Evolutionary conservation across 805 yeast genomes (phyloP).

Genomic region (Lipomyces chichibuensis): DNA sequence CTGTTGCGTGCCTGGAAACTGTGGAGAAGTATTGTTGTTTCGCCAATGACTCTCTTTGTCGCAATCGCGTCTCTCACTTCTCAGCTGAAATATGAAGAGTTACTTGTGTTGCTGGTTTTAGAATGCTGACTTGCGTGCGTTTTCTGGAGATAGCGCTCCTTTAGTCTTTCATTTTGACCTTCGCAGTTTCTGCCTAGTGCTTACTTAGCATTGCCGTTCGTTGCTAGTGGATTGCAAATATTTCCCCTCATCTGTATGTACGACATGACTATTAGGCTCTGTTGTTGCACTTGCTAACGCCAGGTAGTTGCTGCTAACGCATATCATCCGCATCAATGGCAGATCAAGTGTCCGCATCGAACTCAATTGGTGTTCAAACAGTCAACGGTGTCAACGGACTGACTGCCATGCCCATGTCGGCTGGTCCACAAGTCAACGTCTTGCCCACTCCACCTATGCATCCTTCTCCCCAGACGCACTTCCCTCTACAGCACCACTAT

Average conservation of each 20-base stretch:
- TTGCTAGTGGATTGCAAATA: neutral
- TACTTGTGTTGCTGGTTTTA: neutral
- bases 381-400: constrained; percentile 9
- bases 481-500: constrained; percentile 22
- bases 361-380: neutral
- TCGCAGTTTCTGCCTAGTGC: neutral
- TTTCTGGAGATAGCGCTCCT: neutral
- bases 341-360: constrained; percentile 14
- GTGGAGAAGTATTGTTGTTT: too few species aligned
- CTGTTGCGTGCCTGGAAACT: neutral
- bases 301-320: neutral
- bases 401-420: neutral
- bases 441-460: constrained; percentile 22
- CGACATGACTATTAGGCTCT: neutral
- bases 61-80: too few species aligned
- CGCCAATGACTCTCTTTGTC: too few species aligned
- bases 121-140: neutral
- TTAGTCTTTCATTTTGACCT: neutral
- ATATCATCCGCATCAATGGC: constrained; percentile 8
- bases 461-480: constrained; percentile 17
- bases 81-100: neutral
- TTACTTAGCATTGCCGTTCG: neutral
- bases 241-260: neutral
- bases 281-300: neutral
- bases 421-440: constrained; percentile 8